Percentiles rank a stretch among this genome's conserved stretches.
Conservation (phyloP, 164 flowering plant species). For the Macadamia tetraphylla region DNA sequence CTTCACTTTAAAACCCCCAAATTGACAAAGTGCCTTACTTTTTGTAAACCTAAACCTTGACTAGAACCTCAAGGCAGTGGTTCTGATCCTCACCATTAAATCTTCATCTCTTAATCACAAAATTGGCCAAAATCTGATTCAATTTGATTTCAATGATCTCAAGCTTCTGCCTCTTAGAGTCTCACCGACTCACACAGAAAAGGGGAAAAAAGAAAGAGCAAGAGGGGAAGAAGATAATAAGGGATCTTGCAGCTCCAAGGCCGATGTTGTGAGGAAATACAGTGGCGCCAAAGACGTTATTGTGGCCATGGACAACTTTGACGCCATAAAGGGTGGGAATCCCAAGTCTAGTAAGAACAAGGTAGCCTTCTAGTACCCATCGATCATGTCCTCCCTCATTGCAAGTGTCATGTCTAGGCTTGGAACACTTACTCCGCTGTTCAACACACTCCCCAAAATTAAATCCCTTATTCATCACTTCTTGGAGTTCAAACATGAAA, state of each 20-base stretch:
- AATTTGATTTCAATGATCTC: no score
- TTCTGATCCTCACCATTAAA: constrained; percentile 19
- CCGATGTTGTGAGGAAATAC: constrained; percentile 39
- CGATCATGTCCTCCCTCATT: constrained; percentile 35
- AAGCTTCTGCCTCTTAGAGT: no score
- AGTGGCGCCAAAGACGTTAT: constrained; percentile 32
- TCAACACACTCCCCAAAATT: constrained; percentile 24
- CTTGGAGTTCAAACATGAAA: neutral
- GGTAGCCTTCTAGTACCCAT: constrained; percentile 21
- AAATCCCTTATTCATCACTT: neutral
- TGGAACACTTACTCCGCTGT: constrained; percentile 27
- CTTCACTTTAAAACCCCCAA: no score
- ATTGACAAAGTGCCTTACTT: no score
- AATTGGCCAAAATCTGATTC: no score
- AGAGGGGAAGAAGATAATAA: no score
- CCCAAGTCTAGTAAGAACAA: constrained; percentile 20
- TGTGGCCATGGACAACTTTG: constrained; percentile 40
- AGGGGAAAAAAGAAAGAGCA: no score
- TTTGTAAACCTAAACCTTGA: neutral
- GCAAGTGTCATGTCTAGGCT: constrained; percentile 16
- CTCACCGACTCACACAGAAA: no score
- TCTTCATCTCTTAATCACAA: constrained; percentile 27
- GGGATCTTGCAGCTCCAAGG: constrained; percentile 35
- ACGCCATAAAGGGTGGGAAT: constrained; percentile 33
- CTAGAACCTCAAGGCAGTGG: neutral